phyloP scores from a whole-genome alignment of 2,329 filamentous ascomycete genomes.

The Bipolaris bicolor region DNA sequence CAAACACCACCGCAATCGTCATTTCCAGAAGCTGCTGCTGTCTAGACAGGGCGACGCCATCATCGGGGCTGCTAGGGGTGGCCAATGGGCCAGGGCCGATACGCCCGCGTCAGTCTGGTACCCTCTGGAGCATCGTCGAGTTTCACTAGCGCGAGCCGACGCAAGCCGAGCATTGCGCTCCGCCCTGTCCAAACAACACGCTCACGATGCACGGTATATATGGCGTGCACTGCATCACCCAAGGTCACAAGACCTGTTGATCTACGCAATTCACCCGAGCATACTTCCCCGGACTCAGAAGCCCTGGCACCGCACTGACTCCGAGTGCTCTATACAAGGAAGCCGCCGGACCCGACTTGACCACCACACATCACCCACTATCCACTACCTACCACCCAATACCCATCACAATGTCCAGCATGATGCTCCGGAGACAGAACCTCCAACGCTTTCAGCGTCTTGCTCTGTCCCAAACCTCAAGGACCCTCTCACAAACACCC shows the following conservation, averaged over 20 bases:
- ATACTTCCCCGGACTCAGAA: not conserved
- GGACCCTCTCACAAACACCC: constrained; percentile 25
- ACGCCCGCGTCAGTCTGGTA: constrained; percentile 24
- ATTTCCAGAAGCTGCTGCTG: not conserved
- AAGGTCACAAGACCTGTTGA: constrained; percentile 22
- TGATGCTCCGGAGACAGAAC: constrained; percentile 32
- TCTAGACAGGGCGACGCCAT: constrained; percentile 11
- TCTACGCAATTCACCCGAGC: constrained; percentile 1
- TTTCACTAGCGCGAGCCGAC: constrained; percentile 33
- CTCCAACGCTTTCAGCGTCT: constrained; percentile 32
- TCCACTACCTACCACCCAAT: not conserved
- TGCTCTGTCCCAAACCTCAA: constrained; percentile 27
- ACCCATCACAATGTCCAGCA: constrained; percentile 9
- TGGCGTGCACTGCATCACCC: constrained; percentile 18
- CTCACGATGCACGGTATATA: constrained; percentile 30
- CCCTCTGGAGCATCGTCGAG: constrained; percentile 12
- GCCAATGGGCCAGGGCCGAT: constrained; percentile 10
- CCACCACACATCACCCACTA: not conserved
- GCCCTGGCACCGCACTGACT: constrained; percentile 2
- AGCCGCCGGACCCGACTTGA: constrained; percentile 2
- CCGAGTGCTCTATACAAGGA: constrained; percentile 7
- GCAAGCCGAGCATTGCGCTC: constrained; percentile 35
- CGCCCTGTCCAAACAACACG: constrained; percentile 22
- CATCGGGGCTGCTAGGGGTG: not conserved
- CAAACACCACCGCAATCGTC: not conserved